Evolutionary conservation across 2,329 filamentous ascomycete genomes (phyloP).

Genomic region (Colletotrichum lini): DNA sequence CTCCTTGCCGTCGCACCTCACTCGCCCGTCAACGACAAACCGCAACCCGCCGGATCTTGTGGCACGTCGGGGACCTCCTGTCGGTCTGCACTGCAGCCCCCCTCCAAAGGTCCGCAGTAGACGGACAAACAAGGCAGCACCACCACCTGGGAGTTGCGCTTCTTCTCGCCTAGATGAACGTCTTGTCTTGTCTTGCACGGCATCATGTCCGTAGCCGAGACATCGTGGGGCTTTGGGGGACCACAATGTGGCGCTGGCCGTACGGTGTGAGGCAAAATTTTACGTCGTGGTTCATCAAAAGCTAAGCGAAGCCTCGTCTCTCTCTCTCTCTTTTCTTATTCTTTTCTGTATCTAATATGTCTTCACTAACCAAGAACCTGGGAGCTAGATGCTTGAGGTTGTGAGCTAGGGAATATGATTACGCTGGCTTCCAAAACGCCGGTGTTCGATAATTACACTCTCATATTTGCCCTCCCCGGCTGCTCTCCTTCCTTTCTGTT

Average conservation of each 20-base stretch:
- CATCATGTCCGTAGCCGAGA: neutral
- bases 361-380: neutral
- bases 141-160: neutral
- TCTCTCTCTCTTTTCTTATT: too few species aligned
- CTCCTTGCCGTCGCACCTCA: neutral
- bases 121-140: too few species aligned
- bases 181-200: neutral
- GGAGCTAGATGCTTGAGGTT: neutral
- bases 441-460: neutral
- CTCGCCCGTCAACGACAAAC: neutral
- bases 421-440: neutral
- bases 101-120: neutral
- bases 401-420: neutral
- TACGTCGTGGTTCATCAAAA: neutral
- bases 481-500: neutral
- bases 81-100: neutral
- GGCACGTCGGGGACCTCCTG: neutral
- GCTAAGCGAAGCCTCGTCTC: neutral
- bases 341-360: neutral
- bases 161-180: neutral
- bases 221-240: neutral
- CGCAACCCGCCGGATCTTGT: conserved; percentile 21
- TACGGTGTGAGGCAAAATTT: neutral
- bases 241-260: conserved; percentile 2
- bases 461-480: neutral